phyloP scores from a whole-genome alignment of 257 asterid species.

The Thymus mandschuricus region DNA sequence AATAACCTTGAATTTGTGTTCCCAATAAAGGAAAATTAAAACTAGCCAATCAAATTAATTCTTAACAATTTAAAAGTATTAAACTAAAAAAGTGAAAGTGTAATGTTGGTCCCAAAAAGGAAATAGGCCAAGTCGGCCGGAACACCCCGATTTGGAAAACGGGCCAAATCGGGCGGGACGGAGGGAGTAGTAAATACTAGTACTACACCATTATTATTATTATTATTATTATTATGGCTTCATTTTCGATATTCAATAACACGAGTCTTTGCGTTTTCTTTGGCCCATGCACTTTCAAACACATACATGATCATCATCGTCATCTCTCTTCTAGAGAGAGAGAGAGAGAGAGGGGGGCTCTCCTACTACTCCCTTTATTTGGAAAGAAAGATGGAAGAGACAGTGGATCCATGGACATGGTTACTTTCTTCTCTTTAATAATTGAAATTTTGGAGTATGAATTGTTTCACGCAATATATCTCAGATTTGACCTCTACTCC shows the following conservation, averaged over 20 bases:
- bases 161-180: too few species aligned
- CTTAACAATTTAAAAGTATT: too few species aligned
- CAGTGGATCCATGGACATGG: background rate
- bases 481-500: conserved; percentile 4
- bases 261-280: conserved; percentile 19
- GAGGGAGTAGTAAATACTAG: too few species aligned
- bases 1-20: too few species aligned
- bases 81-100: too few species aligned
- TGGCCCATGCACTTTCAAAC: conserved; percentile 22
- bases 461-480: conserved; percentile 7
- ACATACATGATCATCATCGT: background rate
- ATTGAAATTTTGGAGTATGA: background rate
- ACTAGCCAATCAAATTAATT: too few species aligned
- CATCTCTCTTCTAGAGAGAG: background rate
- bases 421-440: background rate
- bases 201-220: too few species aligned
- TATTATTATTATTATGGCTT: background rate
- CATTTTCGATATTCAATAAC: background rate
- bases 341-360: too few species aligned
- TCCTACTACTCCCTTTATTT: background rate
- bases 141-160: too few species aligned
- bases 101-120: too few species aligned
- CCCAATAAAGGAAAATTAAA: too few species aligned
- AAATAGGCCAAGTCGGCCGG: too few species aligned
- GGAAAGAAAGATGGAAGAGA: conserved; percentile 22